These are phyloP conservation scores for Gillenia trifoliata DNA, from an alignment of 306 rosid species.

Conservation along the genomic window DNA sequence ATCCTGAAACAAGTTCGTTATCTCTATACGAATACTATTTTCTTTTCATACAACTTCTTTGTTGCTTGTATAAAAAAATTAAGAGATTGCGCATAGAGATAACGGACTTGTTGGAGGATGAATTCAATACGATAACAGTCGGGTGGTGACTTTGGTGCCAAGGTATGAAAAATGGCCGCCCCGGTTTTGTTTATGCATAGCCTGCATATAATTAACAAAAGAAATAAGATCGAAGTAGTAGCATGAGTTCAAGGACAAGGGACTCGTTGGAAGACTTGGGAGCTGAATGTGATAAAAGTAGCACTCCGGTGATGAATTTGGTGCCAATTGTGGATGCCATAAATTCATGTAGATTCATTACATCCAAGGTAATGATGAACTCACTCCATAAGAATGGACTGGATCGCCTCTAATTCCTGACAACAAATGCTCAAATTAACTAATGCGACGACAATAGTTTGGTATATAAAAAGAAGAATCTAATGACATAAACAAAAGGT, in stretches of 20 bases:
- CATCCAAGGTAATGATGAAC: too few species aligned
- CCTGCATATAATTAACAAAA: background rate
- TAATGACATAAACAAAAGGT: background rate
- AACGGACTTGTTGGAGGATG: background rate
- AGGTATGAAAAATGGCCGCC: background rate
- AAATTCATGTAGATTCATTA: too few species aligned
- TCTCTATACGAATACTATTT: background rate
- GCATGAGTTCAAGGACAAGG: background rate
- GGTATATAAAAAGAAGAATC: too few species aligned
- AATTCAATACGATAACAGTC: background rate
- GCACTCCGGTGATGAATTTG: constrained; percentile 3
- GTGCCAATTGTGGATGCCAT: background rate
- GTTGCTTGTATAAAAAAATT: background rate
- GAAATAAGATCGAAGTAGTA: background rate
- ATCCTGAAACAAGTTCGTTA: background rate
- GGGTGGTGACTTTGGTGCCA: constrained; percentile 12
- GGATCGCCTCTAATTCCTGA: too few species aligned
- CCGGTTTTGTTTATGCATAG: background rate
- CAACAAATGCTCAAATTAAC: background rate
- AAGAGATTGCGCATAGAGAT: background rate
- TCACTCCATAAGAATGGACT: too few species aligned
- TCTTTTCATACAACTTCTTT: background rate
- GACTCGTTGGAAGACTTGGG: constrained; percentile 11
- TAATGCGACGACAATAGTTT: too few species aligned
- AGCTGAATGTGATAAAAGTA: background rate